Evolutionary conservation across 768 basidiomycete species (phyloP).

Genomic region (Xerocomus brunneocitrinus): DNA sequence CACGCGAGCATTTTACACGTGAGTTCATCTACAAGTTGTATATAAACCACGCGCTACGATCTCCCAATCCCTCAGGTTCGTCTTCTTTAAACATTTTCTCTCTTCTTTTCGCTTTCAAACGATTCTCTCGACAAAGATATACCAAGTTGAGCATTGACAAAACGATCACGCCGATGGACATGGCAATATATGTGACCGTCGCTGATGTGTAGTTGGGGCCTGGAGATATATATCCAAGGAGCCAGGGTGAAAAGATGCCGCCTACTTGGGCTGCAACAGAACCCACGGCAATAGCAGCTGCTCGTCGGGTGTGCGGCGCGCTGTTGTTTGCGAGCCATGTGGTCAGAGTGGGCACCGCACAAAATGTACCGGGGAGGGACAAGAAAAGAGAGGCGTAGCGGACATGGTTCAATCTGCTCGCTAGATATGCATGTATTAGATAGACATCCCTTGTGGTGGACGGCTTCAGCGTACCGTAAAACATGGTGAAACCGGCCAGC

Average conservation of each 20-base stretch:
- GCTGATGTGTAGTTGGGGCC: slow-evolving; percentile 49
- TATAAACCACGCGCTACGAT: slow-evolving; percentile 52
- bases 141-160: slow-evolving; percentile 34
- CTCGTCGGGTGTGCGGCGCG: slow-evolving; percentile 51
- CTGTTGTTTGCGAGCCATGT: slow-evolving; percentile 64
- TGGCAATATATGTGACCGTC: slow-evolving; percentile 32
- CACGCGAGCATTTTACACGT: background rate
- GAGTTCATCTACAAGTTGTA: slow-evolving; percentile 37
- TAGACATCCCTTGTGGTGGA: background rate
- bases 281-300: slow-evolving; percentile 51
- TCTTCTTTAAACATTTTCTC: slow-evolving; percentile 28
- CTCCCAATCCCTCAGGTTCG: slow-evolving; percentile 42
- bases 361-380: slow-evolving; percentile 47
- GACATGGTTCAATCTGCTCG: slow-evolving; percentile 19
- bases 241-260: slow-evolving; percentile 59
- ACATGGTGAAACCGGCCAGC: slow-evolving; percentile 51
- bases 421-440: slow-evolving; percentile 6
- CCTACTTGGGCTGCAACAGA: slow-evolving; percentile 54
- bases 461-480: slow-evolving; percentile 39
- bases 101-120: slow-evolving; percentile 39
- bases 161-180: slow-evolving; percentile 38
- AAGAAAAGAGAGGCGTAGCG: slow-evolving; percentile 59
- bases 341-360: slow-evolving; percentile 44
- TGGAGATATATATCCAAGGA: slow-evolving; percentile 47
- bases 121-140: slow-evolving; percentile 43